Base-by-base conservation (phyloP, 1,284 basidiomycete species). In the Fistulinella cinereoalba region DNA sequence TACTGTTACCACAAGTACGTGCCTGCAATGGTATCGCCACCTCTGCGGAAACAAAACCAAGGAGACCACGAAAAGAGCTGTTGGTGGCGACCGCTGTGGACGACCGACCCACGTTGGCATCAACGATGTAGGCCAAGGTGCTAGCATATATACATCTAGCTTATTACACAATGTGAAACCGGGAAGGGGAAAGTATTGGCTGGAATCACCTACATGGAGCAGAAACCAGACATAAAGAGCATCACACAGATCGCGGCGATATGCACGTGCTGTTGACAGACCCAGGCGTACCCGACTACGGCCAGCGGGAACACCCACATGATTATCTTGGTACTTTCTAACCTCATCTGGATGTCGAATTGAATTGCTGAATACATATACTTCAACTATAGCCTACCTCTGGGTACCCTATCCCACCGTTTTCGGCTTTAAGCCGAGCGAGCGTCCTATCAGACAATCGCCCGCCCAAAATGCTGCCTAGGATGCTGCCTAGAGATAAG, bases 241-340 rank as follows among this genome's bases (percentile, higher is more conserved):
- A 80, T 73, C 4, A 82, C 73, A 53, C 82, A 84, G 16, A 87
- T 67, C 0, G 74, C 82, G 10, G 80, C 77, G 23, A 92, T 70
- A 53, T 86, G 74, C 6, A 81, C 73, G 39, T 81, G 81, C 39
- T 80, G 64, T 49, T 89, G 67, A 43, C 79, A 81, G 3, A 85
- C 72, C 92, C 92, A 95, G 1, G 80, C 92, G 60, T 89, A 92
- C 0, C 77, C 81, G 23, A 90, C 59, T 39, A 83, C 74, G 2
- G 75, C 75, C 0, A 76, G 71, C 3, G 86, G 84, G 9, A 86
- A 69, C 43, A 79, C 64, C 6, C 72, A 49, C 60, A 84, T 71
- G 16, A 75, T 77, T 8, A 73, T 59, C 23, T 79, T 67, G 0
- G 83, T 85, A 56, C 84, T 85, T 56, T 73, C 71, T 11, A 93